phyloP scores from a whole-genome alignment of 31 red algal genomes.

The Asparagopsis taxiformis region DNA sequence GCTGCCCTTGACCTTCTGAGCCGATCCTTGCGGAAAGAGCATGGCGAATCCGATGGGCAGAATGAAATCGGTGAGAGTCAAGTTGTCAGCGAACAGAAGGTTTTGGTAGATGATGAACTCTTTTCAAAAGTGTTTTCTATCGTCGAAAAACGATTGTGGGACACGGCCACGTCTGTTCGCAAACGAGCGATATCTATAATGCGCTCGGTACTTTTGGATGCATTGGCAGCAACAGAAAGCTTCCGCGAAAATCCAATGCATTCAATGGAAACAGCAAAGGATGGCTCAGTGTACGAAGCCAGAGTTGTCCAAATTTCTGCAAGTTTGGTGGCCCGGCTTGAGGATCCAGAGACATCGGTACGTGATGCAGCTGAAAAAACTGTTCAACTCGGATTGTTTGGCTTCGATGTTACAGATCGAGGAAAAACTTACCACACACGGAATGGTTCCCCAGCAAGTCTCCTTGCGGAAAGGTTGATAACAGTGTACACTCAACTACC shows the following conservation, averaged over 20 bases:
- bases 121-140: constrained; percentile 49
- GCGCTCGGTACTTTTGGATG: constrained; percentile 35
- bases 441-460: constrained; percentile 7
- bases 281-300: constrained; percentile 5
- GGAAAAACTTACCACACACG: background rate
- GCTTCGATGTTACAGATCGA: constrained; percentile 30
- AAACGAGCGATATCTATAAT: constrained; percentile 74
- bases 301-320: constrained; percentile 47
- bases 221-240: constrained; percentile 3
- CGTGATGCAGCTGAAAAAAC: constrained; percentile 53
- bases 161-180: constrained; percentile 68
- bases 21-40: constrained; percentile 29
- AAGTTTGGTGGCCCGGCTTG: constrained; percentile 43
- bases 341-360: constrained; percentile 59
- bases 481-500: constrained; percentile 33
- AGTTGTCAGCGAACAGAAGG: background rate
- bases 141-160: constrained; percentile 59
- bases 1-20: constrained; percentile 72
- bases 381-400: constrained; percentile 54
- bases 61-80: background rate
- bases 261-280: background rate
- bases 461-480: constrained; percentile 37
- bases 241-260: background rate
- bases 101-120: background rate
- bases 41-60: background rate